Percentiles rank a stretch among this genome's conserved stretches.
Conservation (phyloP, 768 basidiomycete genomes). For the Cyclocybe cylindracea region DNA sequence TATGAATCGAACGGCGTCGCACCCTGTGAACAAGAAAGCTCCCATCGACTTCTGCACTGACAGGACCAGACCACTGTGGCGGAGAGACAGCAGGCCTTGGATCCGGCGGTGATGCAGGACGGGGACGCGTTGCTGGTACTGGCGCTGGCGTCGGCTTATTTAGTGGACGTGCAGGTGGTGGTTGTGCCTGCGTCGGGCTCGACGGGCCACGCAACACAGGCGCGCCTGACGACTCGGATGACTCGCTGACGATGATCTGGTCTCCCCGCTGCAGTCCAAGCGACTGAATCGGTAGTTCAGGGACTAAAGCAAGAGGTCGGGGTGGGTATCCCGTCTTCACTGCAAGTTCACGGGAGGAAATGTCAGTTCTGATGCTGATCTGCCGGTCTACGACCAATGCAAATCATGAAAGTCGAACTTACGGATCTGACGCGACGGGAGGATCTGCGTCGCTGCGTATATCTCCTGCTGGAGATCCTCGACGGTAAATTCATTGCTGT, state of each 20-base stretch:
- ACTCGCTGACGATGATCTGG: conserved; percentile 77
- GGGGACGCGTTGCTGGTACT: conserved; percentile 6
- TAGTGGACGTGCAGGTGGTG: conserved; percentile 5
- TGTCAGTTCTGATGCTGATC: too few species aligned
- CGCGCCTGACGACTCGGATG: conserved; percentile 12
- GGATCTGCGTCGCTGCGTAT: conserved; percentile 64
- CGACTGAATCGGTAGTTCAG: conserved; percentile 73
- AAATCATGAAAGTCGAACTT: conserved; percentile 26
- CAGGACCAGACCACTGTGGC: conserved; percentile 39
- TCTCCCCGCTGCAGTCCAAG: conserved; percentile 81
- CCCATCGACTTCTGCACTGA: conserved; percentile 60
- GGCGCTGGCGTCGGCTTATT: conserved; percentile 10
- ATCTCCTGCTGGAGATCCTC: conserved; percentile 78
- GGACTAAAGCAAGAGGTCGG: conserved; percentile 64
- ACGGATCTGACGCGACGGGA: conserved; percentile 79
- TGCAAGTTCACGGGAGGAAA: conserved; percentile 23
- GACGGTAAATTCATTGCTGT: conserved; percentile 56
- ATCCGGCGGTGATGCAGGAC: conserved; percentile 3
- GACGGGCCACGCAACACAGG: not conserved
- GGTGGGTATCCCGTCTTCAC: conserved; percentile 90
- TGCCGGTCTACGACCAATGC: too few species aligned
- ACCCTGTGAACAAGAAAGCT: conserved; percentile 78
- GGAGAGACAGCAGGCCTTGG: conserved; percentile 1
- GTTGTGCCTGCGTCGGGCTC: conserved; percentile 14
- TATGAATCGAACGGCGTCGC: conserved; percentile 7